phyloP scores from a whole-genome alignment of 257 asterid genomes.

The Solanum tarapatanum region DNA sequence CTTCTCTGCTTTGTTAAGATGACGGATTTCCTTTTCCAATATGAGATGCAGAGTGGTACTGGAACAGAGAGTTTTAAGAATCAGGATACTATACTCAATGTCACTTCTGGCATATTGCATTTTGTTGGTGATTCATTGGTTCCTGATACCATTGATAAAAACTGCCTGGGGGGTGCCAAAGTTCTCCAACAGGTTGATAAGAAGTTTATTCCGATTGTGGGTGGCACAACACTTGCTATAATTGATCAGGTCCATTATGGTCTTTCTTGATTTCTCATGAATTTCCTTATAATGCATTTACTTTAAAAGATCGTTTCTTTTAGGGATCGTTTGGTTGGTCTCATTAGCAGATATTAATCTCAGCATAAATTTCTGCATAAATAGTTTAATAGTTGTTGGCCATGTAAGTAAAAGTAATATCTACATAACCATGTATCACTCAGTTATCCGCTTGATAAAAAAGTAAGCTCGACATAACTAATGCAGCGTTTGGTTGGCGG shows the following conservation, averaged over 20 bases:
- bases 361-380: background rate
- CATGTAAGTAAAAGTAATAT: background rate
- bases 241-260: slow-evolving; percentile 67
- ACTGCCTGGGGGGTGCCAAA: slow-evolving; percentile 56
- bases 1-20: slow-evolving; percentile 1
- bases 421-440: background rate
- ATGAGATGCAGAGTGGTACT: slow-evolving; percentile 28
- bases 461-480: background rate
- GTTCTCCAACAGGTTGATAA: slow-evolving; percentile 92
- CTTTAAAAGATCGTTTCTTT: background rate
- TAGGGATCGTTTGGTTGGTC: background rate
- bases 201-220: slow-evolving; percentile 87
- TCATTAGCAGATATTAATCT: background rate
- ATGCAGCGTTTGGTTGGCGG: background rate
- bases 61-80: slow-evolving; percentile 11
- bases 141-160: slow-evolving; percentile 69
- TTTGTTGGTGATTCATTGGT: slow-evolving; percentile 50
- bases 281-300: background rate
- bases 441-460: background rate
- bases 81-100: slow-evolving; percentile 53
- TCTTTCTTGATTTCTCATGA: background rate
- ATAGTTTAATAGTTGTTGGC: background rate
- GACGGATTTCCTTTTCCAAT: slow-evolving; percentile 8
- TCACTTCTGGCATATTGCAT: slow-evolving; percentile 55
- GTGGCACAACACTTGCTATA: slow-evolving; percentile 59